phyloP scores from a whole-genome alignment of 371 early-diverging fungal species.

The Mucor piriformis region DNA sequence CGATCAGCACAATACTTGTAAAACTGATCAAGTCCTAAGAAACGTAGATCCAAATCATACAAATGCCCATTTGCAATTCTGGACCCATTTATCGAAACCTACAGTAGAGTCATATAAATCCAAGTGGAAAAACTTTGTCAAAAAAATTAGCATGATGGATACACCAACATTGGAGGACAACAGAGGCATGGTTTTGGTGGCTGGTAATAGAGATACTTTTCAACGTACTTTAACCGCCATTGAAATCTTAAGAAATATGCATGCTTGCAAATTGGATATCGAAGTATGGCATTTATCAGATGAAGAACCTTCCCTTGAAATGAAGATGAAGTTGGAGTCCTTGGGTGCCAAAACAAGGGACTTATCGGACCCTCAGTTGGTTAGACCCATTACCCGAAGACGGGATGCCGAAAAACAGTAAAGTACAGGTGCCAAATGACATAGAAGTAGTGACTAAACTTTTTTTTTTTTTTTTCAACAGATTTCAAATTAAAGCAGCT shows the following conservation, averaged over 20 bases:
- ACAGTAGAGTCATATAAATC: conserved; percentile 23
- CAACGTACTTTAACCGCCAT: conserved; percentile 36
- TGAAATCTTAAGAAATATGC: conserved; percentile 27
- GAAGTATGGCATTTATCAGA: conserved; percentile 50
- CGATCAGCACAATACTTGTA: conserved; percentile 6
- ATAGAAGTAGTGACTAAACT: neutral
- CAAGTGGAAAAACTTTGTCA: conserved; percentile 40
- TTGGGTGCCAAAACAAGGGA: conserved; percentile 31
- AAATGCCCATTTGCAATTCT: conserved; percentile 37
- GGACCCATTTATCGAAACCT: conserved; percentile 23
- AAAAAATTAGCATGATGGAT: conserved; percentile 6
- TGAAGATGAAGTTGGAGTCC: conserved; percentile 11
- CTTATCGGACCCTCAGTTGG: conserved; percentile 28
- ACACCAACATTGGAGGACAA: conserved; percentile 14
- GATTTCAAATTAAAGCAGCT: conserved; percentile 56
- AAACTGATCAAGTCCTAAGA: conserved; percentile 22
- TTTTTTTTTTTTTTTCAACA: conserved; percentile 5
- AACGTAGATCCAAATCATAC: conserved; percentile 48
- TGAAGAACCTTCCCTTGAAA: conserved; percentile 29
- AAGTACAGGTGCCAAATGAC: neutral
- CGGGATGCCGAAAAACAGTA: conserved; percentile 47
- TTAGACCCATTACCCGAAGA: conserved; percentile 34
- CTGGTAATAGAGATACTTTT: conserved; percentile 50
- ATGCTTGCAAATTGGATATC: conserved; percentile 30
- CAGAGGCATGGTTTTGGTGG: conserved; percentile 44